These are phyloP conservation scores for Coffea eugenioides DNA, from an alignment of 257 asterid species.

Conservation along the genomic window DNA sequence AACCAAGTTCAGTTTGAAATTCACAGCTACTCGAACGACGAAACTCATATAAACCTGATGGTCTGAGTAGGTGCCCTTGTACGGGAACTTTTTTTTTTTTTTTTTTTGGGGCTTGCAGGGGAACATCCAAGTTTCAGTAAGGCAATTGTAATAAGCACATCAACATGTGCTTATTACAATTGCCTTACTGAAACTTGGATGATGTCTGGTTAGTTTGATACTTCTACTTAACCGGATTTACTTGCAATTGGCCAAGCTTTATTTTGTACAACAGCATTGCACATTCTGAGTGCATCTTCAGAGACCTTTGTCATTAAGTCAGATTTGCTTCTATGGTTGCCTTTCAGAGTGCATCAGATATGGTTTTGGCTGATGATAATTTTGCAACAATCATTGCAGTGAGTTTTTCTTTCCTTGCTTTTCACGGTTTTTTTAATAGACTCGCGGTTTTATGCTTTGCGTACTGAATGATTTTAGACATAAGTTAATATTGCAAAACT, in stretches of 20 bases:
- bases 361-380: constrained; percentile 98
- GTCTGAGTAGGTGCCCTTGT: neutral
- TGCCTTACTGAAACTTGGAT: neutral
- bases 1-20: neutral
- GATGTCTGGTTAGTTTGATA: neutral
- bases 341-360: constrained; percentile 98
- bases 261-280: neutral
- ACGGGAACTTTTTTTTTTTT: too few relatives aligned
- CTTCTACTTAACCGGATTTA: neutral
- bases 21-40: neutral
- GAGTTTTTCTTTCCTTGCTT: constrained; percentile 34
- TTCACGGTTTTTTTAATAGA: constrained; percentile 9
- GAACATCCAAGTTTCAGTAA: neutral
- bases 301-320: constrained; percentile 1
- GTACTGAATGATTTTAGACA: neutral
- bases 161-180: neutral
- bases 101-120: too few relatives aligned
- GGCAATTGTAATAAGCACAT: neutral
- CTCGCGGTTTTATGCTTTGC: neutral
- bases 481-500: neutral
- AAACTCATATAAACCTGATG: neutral
- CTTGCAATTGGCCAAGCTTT: constrained; percentile 7
- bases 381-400: constrained; percentile 98
- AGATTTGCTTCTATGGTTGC: constrained; percentile 21
- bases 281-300: neutral